Evolutionary conservation across 1,139 yeast genomes (phyloP).

Genomic region (Lodderomyces orthopsilosis): DNA sequence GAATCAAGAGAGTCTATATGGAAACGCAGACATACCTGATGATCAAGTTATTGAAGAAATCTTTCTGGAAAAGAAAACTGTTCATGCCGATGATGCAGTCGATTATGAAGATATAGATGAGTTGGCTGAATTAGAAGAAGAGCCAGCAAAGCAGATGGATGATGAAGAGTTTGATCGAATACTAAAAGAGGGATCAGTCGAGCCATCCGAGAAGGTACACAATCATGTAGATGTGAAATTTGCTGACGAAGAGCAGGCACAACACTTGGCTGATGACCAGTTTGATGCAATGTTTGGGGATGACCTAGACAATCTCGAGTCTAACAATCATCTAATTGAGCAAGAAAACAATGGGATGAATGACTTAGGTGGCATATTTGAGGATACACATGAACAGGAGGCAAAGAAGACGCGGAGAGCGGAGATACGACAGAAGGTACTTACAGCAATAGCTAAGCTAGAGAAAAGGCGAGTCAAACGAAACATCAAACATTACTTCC

Average conservation of each 20-base stretch:
- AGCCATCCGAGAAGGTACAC: no score
- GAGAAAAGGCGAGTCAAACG: constrained; percentile 33
- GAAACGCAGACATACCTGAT: constrained; percentile 27
- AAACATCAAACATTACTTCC: constrained; percentile 53
- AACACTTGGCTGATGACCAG: constrained; percentile 40
- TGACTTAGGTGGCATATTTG: constrained; percentile 37
- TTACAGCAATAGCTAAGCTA: constrained; percentile 28
- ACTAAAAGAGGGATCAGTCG: no score
- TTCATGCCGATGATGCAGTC: constrained; percentile 90
- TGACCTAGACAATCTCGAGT: constrained; percentile 4
- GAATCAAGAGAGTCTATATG: not conserved
- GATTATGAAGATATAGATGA: constrained; percentile 96
- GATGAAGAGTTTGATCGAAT: constrained; percentile 49
- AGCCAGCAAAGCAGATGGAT: constrained; percentile 28
- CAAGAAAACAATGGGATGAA: no score
- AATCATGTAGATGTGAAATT: constrained; percentile 8
- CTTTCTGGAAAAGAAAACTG: constrained; percentile 38
- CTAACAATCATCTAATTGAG: constrained; percentile 2
- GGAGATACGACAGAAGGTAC: constrained; percentile 25
- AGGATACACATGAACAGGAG: constrained; percentile 20
- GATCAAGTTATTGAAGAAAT: constrained; percentile 40
- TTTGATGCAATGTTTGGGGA: constrained; percentile 52
- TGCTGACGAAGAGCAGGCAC: constrained; percentile 33
- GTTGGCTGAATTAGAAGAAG: constrained; percentile 72
- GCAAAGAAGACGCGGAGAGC: constrained; percentile 22